These are phyloP conservation scores for Vitis amurensis DNA, from an alignment of 164 flowering plant genomes.

Conservation along the genomic window DNA sequence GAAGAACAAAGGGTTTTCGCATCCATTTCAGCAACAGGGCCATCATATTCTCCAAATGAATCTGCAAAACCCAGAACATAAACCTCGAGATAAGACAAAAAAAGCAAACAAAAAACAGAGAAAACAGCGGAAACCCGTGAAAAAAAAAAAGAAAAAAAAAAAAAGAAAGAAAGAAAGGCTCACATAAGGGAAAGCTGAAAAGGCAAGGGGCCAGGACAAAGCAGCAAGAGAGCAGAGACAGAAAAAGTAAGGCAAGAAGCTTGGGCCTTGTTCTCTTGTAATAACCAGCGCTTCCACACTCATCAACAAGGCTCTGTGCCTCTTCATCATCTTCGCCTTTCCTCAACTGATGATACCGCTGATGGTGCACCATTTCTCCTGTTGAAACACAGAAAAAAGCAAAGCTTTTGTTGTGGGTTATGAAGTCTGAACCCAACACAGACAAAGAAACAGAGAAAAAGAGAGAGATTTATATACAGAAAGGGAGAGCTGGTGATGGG, in stretches of 20 bases:
- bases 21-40: conserved; percentile 16
- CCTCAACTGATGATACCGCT: conserved; percentile 36
- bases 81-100: conserved; percentile 2
- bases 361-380: conserved; percentile 49
- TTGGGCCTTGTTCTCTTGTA: conserved; percentile 55
- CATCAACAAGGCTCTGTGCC: conserved; percentile 25
- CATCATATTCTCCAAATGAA: conserved; percentile 38
- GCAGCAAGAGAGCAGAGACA: conserved; percentile 56
- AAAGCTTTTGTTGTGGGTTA: background rate
- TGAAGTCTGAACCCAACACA: no score
- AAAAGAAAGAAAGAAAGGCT: no score
- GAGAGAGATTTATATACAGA: no score
- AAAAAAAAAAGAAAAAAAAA: no score
- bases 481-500: no score
- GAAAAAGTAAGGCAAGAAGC: conserved; percentile 49
- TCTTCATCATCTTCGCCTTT: conserved; percentile 33
- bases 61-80: conserved; percentile 37
- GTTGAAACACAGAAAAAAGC: background rate
- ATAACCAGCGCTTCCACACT: conserved; percentile 27
- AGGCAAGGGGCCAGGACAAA: conserved; percentile 47
- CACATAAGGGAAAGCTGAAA: conserved; percentile 14
- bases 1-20: conserved; percentile 43
- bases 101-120: conserved; percentile 42
- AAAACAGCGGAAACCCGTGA: background rate
- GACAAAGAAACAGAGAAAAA: no score